Evolutionary conservation across 495 filamentous ascomycete species (phyloP).

Genomic region (Penicillium egyptiacum): DNA sequence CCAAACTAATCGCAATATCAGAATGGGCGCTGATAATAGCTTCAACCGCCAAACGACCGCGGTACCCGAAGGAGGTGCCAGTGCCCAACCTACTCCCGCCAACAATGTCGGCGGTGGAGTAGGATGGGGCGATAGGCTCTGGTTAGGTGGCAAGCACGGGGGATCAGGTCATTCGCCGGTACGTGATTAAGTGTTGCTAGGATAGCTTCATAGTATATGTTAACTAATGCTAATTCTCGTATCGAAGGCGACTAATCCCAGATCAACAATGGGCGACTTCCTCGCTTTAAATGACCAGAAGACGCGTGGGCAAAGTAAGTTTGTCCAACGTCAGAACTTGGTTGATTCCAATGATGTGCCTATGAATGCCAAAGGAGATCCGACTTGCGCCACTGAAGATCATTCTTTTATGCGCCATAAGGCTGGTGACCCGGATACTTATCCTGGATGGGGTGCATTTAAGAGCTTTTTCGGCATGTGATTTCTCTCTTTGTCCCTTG

Average conservation of each 20-base stretch:
- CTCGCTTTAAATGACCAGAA: constrained; percentile 39
- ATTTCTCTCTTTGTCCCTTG: constrained; percentile 6
- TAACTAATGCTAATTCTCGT: neutral
- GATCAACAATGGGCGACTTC: constrained; percentile 31
- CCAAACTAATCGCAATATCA: neutral
- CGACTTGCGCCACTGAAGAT: constrained; percentile 36
- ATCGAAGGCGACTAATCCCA: constrained; percentile 25
- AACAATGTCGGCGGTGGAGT: constrained; percentile 30
- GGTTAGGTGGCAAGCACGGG: constrained; percentile 22
- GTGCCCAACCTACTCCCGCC: constrained; percentile 34
- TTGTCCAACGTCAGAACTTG: constrained; percentile 20
- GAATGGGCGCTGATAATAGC: constrained; percentile 16
- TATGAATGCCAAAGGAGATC: constrained; percentile 14
- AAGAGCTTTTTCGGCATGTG: constrained; percentile 26
- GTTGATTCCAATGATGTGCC: constrained; percentile 1
- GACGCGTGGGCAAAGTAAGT: constrained; percentile 26
- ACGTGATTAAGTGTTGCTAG: neutral
- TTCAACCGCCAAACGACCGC: constrained; percentile 19
- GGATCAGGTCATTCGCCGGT: constrained; percentile 34
- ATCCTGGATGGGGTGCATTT: constrained; percentile 37
- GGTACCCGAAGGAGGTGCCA: constrained; percentile 28
- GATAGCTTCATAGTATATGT: neutral
- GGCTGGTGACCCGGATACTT: constrained; percentile 34
- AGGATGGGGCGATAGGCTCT: constrained; percentile 25
- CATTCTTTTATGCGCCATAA: constrained; percentile 38